phyloP scores from a whole-genome alignment of 176 grass and related monocot species.

The Hordeum marinum region DNA sequence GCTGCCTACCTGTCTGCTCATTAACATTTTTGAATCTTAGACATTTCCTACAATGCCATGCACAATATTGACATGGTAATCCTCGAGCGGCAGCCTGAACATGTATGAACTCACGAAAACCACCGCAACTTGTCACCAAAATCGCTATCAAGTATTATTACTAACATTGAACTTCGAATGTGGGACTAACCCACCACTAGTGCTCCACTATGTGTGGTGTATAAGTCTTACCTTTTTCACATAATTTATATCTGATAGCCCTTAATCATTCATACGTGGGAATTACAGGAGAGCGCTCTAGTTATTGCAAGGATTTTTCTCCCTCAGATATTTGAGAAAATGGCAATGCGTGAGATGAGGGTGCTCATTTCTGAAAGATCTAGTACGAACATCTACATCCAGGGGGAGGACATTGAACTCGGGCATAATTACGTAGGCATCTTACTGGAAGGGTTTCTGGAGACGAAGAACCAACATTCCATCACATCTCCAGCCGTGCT shows the following conservation, averaged over 20 bases:
- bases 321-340: constrained; percentile 86
- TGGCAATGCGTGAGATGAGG: constrained; percentile 81
- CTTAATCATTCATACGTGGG: background rate
- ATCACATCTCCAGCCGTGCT: constrained; percentile 60
- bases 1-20: background rate
- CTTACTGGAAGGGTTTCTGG: constrained; percentile 88
- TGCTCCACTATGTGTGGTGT: background rate
- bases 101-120: too few species aligned
- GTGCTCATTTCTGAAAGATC: constrained; percentile 70
- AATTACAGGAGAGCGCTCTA: constrained; percentile 67
- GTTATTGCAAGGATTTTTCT: constrained; percentile 66
- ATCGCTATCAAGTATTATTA: too few species aligned
- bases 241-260: background rate
- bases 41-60: background rate
- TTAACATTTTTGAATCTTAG: background rate
- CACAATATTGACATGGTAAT: too few species aligned
- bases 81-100: too few species aligned
- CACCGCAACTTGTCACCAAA: background rate
- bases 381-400: constrained; percentile 58
- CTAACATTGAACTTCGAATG: background rate
- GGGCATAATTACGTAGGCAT: constrained; percentile 52
- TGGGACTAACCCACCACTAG: background rate
- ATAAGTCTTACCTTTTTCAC: background rate
- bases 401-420: constrained; percentile 66
- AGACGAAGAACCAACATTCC: constrained; percentile 31